phyloP scores from a whole-genome alignment of 768 basidiomycete species.

The Boletus eberwhitei region DNA sequence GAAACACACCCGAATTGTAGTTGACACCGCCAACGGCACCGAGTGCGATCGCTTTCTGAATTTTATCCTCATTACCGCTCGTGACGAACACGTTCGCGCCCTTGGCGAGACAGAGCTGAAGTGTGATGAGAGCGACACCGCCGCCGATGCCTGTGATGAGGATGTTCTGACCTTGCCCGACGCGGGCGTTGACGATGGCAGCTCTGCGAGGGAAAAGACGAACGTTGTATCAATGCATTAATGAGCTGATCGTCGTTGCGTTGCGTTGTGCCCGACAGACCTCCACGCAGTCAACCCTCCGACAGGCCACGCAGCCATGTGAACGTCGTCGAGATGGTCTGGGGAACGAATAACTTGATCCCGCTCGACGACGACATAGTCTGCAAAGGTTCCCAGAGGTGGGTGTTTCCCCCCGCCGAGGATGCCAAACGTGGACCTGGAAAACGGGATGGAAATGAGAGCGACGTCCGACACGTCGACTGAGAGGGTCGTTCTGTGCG shows the following conservation, averaged over 20 bases:
- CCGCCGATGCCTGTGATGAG: slow-evolving; percentile 83
- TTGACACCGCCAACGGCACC: slow-evolving; percentile 77
- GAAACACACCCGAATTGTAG: slow-evolving; percentile 59
- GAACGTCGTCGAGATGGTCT: slow-evolving; percentile 60
- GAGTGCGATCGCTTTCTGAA: slow-evolving; percentile 57
- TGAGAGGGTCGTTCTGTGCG: background rate
- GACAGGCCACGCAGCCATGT: slow-evolving; percentile 75
- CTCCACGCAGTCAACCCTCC: slow-evolving; percentile 83
- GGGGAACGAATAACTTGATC: slow-evolving; percentile 66
- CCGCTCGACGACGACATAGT: slow-evolving; percentile 72
- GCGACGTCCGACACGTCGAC: background rate
- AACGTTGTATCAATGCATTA: background rate
- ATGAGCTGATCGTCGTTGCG: background rate
- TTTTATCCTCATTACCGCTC: slow-evolving; percentile 66
- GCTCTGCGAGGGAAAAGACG: slow-evolving; percentile 43
- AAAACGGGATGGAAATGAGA: background rate
- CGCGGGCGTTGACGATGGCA: slow-evolving; percentile 58
- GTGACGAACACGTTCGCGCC: slow-evolving; percentile 85
- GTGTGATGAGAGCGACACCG: slow-evolving; percentile 73
- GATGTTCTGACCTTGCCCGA: slow-evolving; percentile 63
- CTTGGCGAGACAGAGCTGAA: slow-evolving; percentile 72
- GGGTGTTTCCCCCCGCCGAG: slow-evolving; percentile 57
- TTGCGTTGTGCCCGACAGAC: slow-evolving; percentile 35
- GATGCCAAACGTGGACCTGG: slow-evolving; percentile 52
- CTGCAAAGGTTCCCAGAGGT: slow-evolving; percentile 67